Evolutionary conservation across 352 stramenopile genomes (phyloP).

Genomic region (Peronospora destructor): DNA sequence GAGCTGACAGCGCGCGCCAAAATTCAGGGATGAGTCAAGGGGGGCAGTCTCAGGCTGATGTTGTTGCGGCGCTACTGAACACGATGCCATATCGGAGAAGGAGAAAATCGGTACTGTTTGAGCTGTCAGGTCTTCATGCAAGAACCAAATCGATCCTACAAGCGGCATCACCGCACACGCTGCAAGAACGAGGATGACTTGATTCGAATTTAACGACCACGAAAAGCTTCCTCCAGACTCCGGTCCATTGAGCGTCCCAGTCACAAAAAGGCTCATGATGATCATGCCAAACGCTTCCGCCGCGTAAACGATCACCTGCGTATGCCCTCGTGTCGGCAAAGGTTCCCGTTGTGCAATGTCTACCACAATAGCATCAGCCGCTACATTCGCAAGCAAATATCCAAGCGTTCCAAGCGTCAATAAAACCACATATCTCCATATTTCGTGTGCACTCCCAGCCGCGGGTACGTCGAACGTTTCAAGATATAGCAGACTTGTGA

Average conservation of each 20-base stretch:
- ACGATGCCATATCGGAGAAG: slow-evolving; percentile 8
- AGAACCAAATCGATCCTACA: slow-evolving; percentile 40
- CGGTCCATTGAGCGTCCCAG: slow-evolving; percentile 42
- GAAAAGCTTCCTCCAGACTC: slow-evolving; percentile 57
- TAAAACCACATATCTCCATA: slow-evolving; percentile 55
- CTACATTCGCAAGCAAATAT: slow-evolving; percentile 83
- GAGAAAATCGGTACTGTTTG: slow-evolving; percentile 14
- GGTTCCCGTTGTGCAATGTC: slow-evolving; percentile 64
- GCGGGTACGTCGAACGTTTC: slow-evolving; percentile 5
- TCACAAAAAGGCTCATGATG: slow-evolving; percentile 46
- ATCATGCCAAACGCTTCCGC: slow-evolving; percentile 40
- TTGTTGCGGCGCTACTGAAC: background rate
- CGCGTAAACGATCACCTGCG: slow-evolving; percentile 47
- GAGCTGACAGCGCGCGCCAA: slow-evolving; percentile 31
- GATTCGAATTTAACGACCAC: slow-evolving; percentile 27
- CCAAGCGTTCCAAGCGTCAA: slow-evolving; percentile 79
- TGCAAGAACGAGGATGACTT: slow-evolving; percentile 35
- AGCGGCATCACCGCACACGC: slow-evolving; percentile 35
- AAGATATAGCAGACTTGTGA: slow-evolving; percentile 33
- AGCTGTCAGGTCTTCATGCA: slow-evolving; percentile 38
- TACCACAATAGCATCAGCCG: slow-evolving; percentile 75
- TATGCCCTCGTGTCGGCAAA: slow-evolving; percentile 41
- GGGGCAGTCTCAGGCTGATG: slow-evolving; percentile 1
- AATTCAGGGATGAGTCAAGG: slow-evolving; percentile 13
- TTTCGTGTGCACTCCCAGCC: slow-evolving; percentile 10